Percentiles rank a stretch among this genome's conserved stretches.
phyloP scores from a whole-genome alignment of 2,329 filamentous ascomycete genomes.

The Colletotrichum tanaceti region DNA sequence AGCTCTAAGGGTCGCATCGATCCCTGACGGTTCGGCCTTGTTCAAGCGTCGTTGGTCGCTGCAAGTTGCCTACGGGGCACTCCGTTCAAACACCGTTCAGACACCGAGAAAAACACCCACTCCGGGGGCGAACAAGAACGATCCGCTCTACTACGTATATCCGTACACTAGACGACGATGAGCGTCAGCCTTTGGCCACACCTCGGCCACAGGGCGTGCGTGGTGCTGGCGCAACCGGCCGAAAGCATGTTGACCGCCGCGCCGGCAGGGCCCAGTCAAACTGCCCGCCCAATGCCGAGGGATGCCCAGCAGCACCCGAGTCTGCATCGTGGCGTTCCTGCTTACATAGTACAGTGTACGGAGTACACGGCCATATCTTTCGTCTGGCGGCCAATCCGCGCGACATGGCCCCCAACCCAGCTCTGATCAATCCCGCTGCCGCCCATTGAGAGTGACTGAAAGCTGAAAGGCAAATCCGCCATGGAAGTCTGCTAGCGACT shows the following conservation, averaged over 20 bases:
- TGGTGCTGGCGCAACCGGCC: slow-evolving; percentile 28
- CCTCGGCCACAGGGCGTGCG: slow-evolving; percentile 30
- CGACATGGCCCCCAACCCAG: slow-evolving; percentile 19
- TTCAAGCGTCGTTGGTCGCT: background rate
- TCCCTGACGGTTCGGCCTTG: slow-evolving; percentile 8
- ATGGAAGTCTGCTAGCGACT: slow-evolving; percentile 5
- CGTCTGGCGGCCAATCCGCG: slow-evolving; percentile 37
- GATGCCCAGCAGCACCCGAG: slow-evolving; percentile 12
- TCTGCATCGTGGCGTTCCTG: slow-evolving; percentile 31
- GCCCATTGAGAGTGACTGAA: slow-evolving; percentile 25
- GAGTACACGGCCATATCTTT: slow-evolving; percentile 33
- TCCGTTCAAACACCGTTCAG: too few relatives aligned
- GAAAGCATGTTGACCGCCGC: slow-evolving; percentile 24
- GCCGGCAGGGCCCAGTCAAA: slow-evolving; percentile 16
- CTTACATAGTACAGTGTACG: too few relatives aligned
- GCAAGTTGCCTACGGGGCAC: background rate
- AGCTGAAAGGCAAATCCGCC: slow-evolving; percentile 17
- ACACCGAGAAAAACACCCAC: too few relatives aligned
- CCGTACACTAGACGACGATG: background rate
- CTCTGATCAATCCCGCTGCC: slow-evolving; percentile 16
- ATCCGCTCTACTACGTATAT: background rate
- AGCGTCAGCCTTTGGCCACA: slow-evolving; percentile 29
- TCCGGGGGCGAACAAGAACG: background rate
- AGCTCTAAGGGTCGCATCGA: slow-evolving; percentile 1
- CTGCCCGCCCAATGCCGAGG: slow-evolving; percentile 16